Base-by-base conservation (phyloP, 2,329 filamentous ascomycete species). In the Clarireedia hainanense region DNA sequence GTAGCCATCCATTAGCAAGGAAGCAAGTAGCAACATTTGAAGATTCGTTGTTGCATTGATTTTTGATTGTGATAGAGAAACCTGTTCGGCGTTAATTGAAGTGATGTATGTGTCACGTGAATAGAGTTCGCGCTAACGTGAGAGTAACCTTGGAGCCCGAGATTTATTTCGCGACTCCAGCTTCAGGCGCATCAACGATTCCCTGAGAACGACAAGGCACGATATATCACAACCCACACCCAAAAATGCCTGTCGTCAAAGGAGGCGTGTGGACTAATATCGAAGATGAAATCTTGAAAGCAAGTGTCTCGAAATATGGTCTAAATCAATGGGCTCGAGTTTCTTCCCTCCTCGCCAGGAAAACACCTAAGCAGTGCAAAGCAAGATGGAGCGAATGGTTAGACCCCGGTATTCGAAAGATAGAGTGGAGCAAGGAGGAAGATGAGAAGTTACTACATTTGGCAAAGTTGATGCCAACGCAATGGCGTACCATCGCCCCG, bases 301-400 rank as follows among this genome's bases (percentile, higher is more conserved):
- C 64, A 56, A 88, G 88, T 57, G 90, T 95, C 62, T 94, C 89
- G 65, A 96, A 96, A 72, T 96, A 96, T 78, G 91, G 91, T 50
- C 80, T 96, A 59, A 94, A 96, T 69, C 94, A 99, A 75, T 99
- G 94, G 94, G 92, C 94, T 70, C 92, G 94, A 73, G 94, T 97
- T 61, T 96, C 94, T 55, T 97, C 94, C 57, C 83, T 99, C 62
- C 85, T 99, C 63, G 92, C 92, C 70, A 89, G 95, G 68, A 99
- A 99, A 74, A 97, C 94, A 34, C 86, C 94, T 51, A 99, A 99
- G 76, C 94, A 99, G 76, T 99, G 94, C 83, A 99, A 99, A 76
- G 92, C 94, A 59, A 82, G 94, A 75, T 99, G 94, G 94, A 85
- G 86, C 70, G 92, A 99, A 80, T 99, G 94, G 92, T 82, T 99